phyloP scores from a whole-genome alignment of 1,139 yeast genomes.

The Geotrichum klebahnii region DNA sequence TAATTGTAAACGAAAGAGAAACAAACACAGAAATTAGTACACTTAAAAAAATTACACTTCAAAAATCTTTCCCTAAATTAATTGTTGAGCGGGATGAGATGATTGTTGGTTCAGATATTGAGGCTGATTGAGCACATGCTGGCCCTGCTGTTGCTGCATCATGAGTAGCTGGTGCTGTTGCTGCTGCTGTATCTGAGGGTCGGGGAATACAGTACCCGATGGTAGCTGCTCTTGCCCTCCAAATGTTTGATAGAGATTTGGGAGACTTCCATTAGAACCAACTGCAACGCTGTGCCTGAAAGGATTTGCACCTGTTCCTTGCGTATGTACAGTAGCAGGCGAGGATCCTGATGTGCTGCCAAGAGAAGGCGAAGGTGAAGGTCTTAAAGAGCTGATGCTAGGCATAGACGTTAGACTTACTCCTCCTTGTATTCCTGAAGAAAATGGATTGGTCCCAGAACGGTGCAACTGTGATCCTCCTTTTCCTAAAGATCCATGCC shows the following conservation, averaged over 20 bases:
- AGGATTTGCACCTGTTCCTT: slow-evolving; percentile 20
- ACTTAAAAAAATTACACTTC: background rate
- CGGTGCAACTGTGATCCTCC: slow-evolving; percentile 30
- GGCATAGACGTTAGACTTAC: slow-evolving; percentile 9
- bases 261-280: slow-evolving; percentile 1
- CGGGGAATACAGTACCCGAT: background rate
- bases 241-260: slow-evolving; percentile 11
- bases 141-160: slow-evolving; percentile 1
- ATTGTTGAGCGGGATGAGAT: slow-evolving; percentile 4
- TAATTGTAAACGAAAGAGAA: background rate
- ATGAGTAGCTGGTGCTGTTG: background rate
- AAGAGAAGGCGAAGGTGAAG: slow-evolving; percentile 12
- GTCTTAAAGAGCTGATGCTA: slow-evolving; percentile 14
- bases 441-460: slow-evolving; percentile 50
- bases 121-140: slow-evolving; percentile 1
- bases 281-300: slow-evolving; percentile 16
- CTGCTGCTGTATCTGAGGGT: background rate
- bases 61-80: slow-evolving; percentile 1
- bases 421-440: slow-evolving; percentile 31
- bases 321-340: slow-evolving; percentile 13
- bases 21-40: background rate
- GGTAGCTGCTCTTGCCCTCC: slow-evolving; percentile 4
- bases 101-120: background rate
- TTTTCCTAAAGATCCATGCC: slow-evolving; percentile 29
- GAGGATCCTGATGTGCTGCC: background rate